phyloP scores from a whole-genome alignment of 2,329 filamentous ascomycete species.

The Colletotrichum sp. region DNA sequence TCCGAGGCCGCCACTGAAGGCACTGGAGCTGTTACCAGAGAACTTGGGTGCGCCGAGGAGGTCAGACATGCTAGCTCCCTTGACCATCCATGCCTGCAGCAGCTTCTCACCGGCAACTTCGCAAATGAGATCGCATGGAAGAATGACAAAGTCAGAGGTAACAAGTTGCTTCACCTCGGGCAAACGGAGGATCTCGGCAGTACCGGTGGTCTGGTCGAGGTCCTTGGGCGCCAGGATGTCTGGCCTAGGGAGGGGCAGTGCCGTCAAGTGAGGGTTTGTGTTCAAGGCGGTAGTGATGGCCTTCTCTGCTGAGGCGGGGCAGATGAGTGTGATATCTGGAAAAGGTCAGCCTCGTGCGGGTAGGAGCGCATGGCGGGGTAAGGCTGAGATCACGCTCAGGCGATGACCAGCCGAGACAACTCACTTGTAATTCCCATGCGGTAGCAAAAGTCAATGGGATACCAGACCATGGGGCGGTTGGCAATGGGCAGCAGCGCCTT shows the following conservation, averaged over 20 bases:
- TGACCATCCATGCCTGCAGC: conserved; percentile 91
- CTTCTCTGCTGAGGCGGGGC: conserved; percentile 67
- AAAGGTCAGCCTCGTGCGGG: conserved; percentile 25
- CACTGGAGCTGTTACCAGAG: conserved; percentile 39
- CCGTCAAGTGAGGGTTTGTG: conserved; percentile 79
- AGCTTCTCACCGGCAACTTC: conserved; percentile 84
- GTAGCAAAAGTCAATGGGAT: conserved; percentile 85
- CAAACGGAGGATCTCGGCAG: conserved; percentile 84
- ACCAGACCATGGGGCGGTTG: conserved; percentile 90
- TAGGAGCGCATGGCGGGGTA: background rate
- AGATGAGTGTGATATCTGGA: conserved; percentile 67
- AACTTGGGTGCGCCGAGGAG: conserved; percentile 55
- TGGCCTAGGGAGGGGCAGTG: conserved; percentile 74
- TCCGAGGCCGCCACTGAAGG: conserved; percentile 77
- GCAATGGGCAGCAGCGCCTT: conserved; percentile 85
- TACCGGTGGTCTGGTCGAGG: conserved; percentile 84
- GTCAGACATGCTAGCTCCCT: conserved; percentile 72
- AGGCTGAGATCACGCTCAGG: background rate
- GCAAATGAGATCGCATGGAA: conserved; percentile 93
- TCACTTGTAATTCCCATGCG: conserved; percentile 78
- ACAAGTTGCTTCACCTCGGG: conserved; percentile 82
- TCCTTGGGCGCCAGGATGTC: conserved; percentile 78
- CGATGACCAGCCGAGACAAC: conserved; percentile 26
- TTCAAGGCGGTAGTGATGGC: conserved; percentile 74
- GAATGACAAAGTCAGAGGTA: conserved; percentile 83